Percentiles rank a stretch among this genome's conserved stretches.
Conservation (phyloP, 2,329 filamentous ascomycete genomes). For the Cylindrodendrum hubeiense region DNA sequence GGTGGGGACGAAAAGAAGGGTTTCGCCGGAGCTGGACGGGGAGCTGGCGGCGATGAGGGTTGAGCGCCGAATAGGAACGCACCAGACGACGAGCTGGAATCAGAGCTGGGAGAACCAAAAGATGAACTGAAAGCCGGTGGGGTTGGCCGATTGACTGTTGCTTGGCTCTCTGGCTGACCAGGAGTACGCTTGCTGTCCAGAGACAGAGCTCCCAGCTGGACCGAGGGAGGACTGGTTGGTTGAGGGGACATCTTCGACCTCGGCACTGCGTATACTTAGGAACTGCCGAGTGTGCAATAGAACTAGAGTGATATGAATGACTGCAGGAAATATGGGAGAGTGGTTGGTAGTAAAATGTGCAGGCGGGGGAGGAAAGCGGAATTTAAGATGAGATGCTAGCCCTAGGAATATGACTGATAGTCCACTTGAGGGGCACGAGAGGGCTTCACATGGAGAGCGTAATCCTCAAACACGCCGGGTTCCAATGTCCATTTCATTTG, state of each 20-base stretch:
- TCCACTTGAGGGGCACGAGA: no score
- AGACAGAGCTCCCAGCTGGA: constrained; percentile 3
- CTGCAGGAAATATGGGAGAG: no score
- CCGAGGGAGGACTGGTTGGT: background rate
- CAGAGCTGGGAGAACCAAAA: background rate
- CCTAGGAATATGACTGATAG: no score
- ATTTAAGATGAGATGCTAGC: no score
- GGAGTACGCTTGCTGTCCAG: background rate
- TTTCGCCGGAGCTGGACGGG: background rate
- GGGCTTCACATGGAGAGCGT: no score
- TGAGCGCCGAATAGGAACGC: constrained; percentile 20
- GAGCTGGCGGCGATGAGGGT: background rate
- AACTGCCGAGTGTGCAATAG: background rate
- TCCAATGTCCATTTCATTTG: background rate
- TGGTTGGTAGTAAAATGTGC: no score
- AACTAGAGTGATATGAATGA: background rate
- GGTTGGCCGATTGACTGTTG: background rate
- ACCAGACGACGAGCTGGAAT: background rate
- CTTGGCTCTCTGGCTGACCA: background rate
- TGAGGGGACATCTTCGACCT: background rate
- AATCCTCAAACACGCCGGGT: background rate
- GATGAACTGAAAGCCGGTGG: background rate
- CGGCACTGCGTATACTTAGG: background rate
- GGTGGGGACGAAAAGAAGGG: background rate
- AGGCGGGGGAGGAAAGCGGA: no score